phyloP scores from a whole-genome alignment of 306 rosid genomes.

The Vigna unguiculata region DNA sequence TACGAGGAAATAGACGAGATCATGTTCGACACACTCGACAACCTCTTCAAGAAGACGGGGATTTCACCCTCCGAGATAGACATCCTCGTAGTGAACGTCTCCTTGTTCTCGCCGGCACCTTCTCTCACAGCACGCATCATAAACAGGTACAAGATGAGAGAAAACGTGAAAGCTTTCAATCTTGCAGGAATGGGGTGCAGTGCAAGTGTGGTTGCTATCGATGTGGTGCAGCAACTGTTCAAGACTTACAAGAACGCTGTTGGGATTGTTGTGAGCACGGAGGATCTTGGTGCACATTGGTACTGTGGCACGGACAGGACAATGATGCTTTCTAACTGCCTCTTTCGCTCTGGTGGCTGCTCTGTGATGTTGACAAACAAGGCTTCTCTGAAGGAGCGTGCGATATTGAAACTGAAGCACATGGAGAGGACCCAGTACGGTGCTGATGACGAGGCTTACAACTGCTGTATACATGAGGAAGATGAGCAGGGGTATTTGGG shows the following conservation, averaged over 20 bases:
- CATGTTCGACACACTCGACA: conserved; percentile 73
- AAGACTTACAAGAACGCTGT: conserved; percentile 51
- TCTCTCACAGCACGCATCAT: conserved; percentile 73
- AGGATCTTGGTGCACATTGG: conserved; percentile 81
- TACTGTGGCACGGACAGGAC: conserved; percentile 68
- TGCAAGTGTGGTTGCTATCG: conserved; percentile 75
- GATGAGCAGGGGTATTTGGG: too few relatives aligned
- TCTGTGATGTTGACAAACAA: conserved; percentile 80
- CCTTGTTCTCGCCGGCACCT: conserved; percentile 75
- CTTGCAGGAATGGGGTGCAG: conserved; percentile 96
- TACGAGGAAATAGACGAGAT: conserved; percentile 71
- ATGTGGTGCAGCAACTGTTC: conserved; percentile 72
- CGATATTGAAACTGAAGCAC: conserved; percentile 69
- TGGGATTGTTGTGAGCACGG: conserved; percentile 84
- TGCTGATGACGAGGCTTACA: conserved; percentile 76
- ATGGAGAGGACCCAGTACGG: conserved; percentile 73
- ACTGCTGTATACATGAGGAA: conserved; percentile 78
- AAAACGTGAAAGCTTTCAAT: conserved; percentile 67
- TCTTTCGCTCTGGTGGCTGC: conserved; percentile 80
- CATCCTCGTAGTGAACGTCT: conserved; percentile 83
- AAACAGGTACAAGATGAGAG: conserved; percentile 81
- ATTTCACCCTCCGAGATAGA: conserved; percentile 72
- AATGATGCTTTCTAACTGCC: conserved; percentile 85
- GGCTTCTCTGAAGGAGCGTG: conserved; percentile 44
- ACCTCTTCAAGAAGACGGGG: conserved; percentile 55